phyloP scores from a whole-genome alignment of 305 asterid genomes.

The Solanum hybrid region DNA sequence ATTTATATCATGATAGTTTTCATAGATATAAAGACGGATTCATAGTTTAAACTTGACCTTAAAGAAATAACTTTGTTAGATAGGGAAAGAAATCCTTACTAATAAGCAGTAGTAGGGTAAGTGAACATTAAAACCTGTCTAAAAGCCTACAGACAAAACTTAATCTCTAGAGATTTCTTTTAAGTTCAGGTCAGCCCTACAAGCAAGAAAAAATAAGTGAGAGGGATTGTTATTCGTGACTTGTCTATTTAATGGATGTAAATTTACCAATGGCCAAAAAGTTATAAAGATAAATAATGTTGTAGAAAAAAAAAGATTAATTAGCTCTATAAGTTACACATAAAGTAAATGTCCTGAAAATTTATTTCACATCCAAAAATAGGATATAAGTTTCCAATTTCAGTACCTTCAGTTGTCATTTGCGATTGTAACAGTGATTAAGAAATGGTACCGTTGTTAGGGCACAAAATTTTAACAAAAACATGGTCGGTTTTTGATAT shows the following conservation, averaged over 20 bases:
- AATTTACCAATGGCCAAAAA: neutral
- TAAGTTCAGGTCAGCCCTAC: neutral
- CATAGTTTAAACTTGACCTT: neutral
- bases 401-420: neutral
- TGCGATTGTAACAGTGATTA: neutral
- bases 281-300: neutral
- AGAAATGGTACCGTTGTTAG: neutral
- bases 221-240: neutral
- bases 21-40: neutral
- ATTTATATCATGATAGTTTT: neutral
- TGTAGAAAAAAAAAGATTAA: neutral
- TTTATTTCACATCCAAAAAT: neutral
- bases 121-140: neutral
- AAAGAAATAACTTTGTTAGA: neutral
- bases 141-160: neutral
- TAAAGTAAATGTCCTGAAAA: neutral
- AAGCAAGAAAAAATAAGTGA: neutral
- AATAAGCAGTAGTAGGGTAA: neutral
- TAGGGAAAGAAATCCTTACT: neutral
- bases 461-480: neutral
- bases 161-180: neutral
- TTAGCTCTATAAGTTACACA: neutral
- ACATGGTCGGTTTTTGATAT: neutral
- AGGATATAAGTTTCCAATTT: neutral
- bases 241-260: neutral